Percentiles rank a stretch among this genome's conserved stretches.
phyloP scores from a whole-genome alignment of 106 monocot species.

The Vanilla planifolia region DNA sequence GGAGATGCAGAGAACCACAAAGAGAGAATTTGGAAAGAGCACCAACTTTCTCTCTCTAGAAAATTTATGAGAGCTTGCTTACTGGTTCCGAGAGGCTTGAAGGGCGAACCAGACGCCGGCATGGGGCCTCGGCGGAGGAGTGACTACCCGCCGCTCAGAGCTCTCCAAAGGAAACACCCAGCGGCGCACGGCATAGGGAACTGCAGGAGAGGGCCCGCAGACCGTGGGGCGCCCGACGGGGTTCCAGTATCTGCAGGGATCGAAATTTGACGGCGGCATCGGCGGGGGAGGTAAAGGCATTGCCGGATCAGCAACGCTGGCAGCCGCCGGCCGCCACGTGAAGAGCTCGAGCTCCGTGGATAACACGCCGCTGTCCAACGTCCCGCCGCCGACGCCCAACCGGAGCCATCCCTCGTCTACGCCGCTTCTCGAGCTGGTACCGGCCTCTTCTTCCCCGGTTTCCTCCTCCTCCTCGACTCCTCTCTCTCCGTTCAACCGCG shows the following conservation, averaged over 20 bases:
- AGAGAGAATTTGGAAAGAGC: too few species aligned
- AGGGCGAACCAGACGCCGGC: slow-evolving; percentile 47
- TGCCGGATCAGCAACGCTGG: too few species aligned
- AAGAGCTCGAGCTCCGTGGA: slow-evolving; percentile 45
- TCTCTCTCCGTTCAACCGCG: slow-evolving; percentile 34
- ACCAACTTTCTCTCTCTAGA: too few species aligned
- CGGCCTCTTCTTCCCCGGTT: slow-evolving; percentile 11
- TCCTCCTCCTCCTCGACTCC: slow-evolving; percentile 3
- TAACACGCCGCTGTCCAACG: neutral
- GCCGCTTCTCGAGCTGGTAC: slow-evolving; percentile 8
- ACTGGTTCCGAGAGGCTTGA: slow-evolving; percentile 40
- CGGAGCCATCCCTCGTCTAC: slow-evolving; percentile 30
- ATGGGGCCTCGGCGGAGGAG: slow-evolving; percentile 22
- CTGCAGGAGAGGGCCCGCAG: neutral
- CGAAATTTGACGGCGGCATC: slow-evolving; percentile 4
- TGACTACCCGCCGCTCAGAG: slow-evolving; percentile 12
- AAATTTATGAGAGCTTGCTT: slow-evolving; percentile 8
- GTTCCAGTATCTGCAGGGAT: slow-evolving; percentile 7
- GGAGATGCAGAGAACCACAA: neutral
- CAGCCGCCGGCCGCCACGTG: neutral
- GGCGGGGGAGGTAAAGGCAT: neutral
- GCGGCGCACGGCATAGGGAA: neutral
- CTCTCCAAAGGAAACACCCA: neutral
- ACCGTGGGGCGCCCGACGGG: neutral
- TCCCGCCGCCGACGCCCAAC: slow-evolving; percentile 23